phyloP scores from a whole-genome alignment of 2,329 filamentous ascomycete genomes.

The Truncatella angustata region DNA sequence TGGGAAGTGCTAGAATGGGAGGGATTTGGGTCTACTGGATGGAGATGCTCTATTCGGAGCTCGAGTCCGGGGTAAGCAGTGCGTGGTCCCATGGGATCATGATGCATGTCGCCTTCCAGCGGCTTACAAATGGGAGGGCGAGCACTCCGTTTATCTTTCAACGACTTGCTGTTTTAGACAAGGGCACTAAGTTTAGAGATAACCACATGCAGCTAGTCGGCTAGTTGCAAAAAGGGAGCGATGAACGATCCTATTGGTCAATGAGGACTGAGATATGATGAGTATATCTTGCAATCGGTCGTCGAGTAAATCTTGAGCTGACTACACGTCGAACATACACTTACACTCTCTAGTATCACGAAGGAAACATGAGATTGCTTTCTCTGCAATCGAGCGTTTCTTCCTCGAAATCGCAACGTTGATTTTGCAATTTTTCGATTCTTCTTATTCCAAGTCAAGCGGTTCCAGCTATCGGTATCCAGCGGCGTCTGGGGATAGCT shows the following conservation, averaged over 20 bases:
- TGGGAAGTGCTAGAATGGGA: not conserved
- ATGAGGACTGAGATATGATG: not conserved
- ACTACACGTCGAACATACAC: too few species aligned
- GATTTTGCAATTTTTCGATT: too few species aligned
- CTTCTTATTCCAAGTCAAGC: too few species aligned
- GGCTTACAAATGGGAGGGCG: slow-evolving; percentile 6
- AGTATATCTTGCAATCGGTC: too few species aligned
- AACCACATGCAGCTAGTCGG: not conserved
- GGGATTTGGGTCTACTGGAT: not conserved
- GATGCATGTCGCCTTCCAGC: not conserved
- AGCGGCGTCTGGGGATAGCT: not conserved
- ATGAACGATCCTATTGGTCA: not conserved
- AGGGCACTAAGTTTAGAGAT: not conserved
- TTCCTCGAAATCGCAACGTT: too few species aligned
- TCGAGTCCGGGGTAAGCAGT: not conserved
- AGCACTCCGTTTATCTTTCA: slow-evolving; percentile 3
- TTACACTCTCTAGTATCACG: not conserved
- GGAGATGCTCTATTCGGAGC: slow-evolving; percentile 1
- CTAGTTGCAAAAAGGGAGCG: not conserved
- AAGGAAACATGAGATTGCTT: not conserved
- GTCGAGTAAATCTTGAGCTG: too few species aligned
- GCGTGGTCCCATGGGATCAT: not conserved
- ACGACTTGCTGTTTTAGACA: slow-evolving; percentile 2
- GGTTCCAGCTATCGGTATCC: too few species aligned
- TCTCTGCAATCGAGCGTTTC: too few species aligned